Conservation (phyloP, 1,139 yeast genomes). For the Blastobotrys illinoisensis region DNA sequence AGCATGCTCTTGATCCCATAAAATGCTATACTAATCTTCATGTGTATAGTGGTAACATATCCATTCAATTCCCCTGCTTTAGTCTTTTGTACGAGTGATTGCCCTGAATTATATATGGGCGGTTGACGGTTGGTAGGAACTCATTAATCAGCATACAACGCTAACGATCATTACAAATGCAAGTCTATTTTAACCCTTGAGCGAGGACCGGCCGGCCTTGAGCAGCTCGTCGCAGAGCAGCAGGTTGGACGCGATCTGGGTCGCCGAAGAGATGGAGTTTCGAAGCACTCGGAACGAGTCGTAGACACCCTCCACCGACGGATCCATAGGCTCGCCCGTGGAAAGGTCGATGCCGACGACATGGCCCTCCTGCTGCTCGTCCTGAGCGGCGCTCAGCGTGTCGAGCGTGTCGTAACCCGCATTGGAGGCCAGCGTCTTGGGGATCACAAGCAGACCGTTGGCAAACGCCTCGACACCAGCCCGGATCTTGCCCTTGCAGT, state of each 20-base stretch:
- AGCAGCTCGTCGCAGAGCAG: conserved; percentile 91
- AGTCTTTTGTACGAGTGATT: too few relatives aligned
- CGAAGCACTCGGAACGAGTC: conserved; percentile 91
- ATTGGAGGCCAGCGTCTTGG: conserved; percentile 86
- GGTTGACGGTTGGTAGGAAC: neutral
- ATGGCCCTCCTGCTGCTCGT: conserved; percentile 76
- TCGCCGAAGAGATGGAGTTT: conserved; percentile 87
- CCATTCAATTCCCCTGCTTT: too few relatives aligned
- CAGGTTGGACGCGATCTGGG: conserved; percentile 90
- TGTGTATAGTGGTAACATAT: too few relatives aligned
- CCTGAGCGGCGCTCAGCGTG: conserved; percentile 83
- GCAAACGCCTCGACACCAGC: conserved; percentile 92
- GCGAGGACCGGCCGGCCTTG: conserved; percentile 90
- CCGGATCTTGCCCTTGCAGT: conserved; percentile 79
- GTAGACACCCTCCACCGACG: conserved; percentile 91
- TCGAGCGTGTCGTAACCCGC: conserved; percentile 94
- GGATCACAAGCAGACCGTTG: conserved; percentile 83
- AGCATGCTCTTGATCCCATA: too few relatives aligned
- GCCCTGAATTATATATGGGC: too few relatives aligned
- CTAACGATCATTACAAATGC: conserved; percentile 2
- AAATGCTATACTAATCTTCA: too few relatives aligned
- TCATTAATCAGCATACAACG: neutral
- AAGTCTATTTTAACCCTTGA: conserved; percentile 47
- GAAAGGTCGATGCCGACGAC: conserved; percentile 86
- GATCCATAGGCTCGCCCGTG: conserved; percentile 95